These are phyloP conservation scores for Cephaloascus albidus DNA, from an alignment of 805 yeast species.

Conservation along the genomic window DNA sequence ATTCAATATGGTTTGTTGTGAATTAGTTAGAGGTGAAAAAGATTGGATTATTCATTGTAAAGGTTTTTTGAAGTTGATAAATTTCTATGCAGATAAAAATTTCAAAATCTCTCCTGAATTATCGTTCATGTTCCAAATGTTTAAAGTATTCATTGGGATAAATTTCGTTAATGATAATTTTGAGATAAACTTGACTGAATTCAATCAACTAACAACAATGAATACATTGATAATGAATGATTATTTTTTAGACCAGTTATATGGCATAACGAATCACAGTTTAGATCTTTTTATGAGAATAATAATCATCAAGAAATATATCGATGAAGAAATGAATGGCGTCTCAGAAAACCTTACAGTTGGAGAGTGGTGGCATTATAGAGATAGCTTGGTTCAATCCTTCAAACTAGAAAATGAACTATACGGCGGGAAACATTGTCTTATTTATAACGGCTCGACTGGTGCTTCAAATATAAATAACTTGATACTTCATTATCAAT, in stretches of 20 bases:
- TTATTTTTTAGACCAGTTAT: not conserved
- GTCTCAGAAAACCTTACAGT: too few relatives aligned
- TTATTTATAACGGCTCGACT: not conserved
- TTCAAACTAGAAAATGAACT: not conserved
- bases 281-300: not conserved
- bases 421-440: not conserved
- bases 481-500: not conserved
- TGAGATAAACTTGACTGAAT: not conserved
- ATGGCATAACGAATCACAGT: not conserved
- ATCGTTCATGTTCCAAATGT: not conserved
- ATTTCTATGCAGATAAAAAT: not conserved
- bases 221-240: not conserved
- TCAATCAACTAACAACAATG: not conserved
- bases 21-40: not conserved
- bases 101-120: not conserved
- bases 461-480: not conserved
- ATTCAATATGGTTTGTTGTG: not conserved
- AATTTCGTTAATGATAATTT: not conserved
- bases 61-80: not conserved
- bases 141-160: not conserved
- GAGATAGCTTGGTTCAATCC: not conserved
- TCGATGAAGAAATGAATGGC: not conserved
- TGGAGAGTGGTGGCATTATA: not conserved
- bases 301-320: not conserved
- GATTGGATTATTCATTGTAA: not conserved